Evolutionary conservation across 1,284 basidiomycete species (phyloP), one percentile per base, ranked within the genome.

Genomic region (Caloboletus inedulis): DNA sequence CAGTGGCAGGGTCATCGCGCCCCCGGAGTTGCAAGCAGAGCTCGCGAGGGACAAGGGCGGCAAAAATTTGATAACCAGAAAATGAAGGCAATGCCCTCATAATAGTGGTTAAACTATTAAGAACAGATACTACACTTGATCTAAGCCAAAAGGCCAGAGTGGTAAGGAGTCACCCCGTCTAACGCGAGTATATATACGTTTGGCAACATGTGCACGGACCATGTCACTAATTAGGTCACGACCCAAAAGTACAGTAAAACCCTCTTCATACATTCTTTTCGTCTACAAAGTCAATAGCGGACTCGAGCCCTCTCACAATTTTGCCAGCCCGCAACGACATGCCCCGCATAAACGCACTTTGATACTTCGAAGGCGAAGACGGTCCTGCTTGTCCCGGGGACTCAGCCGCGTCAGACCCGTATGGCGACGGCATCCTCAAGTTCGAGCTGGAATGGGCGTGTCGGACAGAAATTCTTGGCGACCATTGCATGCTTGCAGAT

Each of bases 131-230:
- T 91, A 91, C 89, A 91, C 89, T 91, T 91, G 88, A 89, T 90
- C 89, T 89, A 92, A 90, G 86, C 89, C 89, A 89, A 89, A 88
- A 87, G 89, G 89, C 85, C 89, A 91, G 84, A 91, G 87, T 87
- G 85, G 84, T 87, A 75, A 81, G 60, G 77, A 51, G 46, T 47
- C 41, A 2, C 0, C 0, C 0, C 6, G 18, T 23, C 30, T 8
- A 19, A 4, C n/a, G 7, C 7, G 0, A 7, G 46, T 39, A 19
- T 59, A 49, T 62, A 62, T 59, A 52, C 12, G 2, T 43, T 10
- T 23, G 0, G 3, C 0, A 2, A 8, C 0, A 0, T 6, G 56
- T 49, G 59, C 58, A 59, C 58, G 35, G 59, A 59, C 58, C 58
- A 58, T 7, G 36, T 39, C 43, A 23, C 4, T 30, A 14, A 29